Base-by-base conservation (phyloP, 176 grass and related monocot species). In the Carex littledalei region DNA sequence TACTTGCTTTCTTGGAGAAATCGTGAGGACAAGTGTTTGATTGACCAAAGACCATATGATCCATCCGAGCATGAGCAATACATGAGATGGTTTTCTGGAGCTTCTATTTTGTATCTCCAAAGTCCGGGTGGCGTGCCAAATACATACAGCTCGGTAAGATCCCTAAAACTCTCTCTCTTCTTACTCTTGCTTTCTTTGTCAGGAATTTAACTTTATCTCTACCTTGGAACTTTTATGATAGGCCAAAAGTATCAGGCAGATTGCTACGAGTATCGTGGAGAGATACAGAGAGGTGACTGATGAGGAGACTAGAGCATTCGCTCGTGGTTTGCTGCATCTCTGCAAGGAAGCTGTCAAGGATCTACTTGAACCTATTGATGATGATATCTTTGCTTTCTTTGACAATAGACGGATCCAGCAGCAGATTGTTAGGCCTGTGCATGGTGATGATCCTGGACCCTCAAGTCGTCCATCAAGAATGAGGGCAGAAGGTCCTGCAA, bases 81-180 rank as follows among this genome's bases (percentile, higher is more conserved):
- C 65, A 72, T 91, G 84, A 63, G 39, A n/a, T 93, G 91, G 91
- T 91, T 90, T 82, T 91, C 89, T 5, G 84, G 84, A 56, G 91
- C 67, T 72, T 88, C 91, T 2, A 24, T 26, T 50, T 76, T 76
- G 71, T 52, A 52, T 76, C 71, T 76, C 72, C 39, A 74, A 47
- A 74, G 70, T n/a, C 70, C 18, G 11, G 70, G 70, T 50, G 70
- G 70, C 49, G 18, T 52, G 3, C 72, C 72, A 15, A 54, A 76
- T 53, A 76, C 72, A 53, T 54, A 31, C 41, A 76, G 72, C 72
- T 29, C 72, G 72, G 72, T 76, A 53, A 76, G 47, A 54, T 29
- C 21, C 20, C 45, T 15, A 76, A 29, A 24, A 21, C 6, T 76
- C 49, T 53, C 21, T 16, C 10, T 12, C 43, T 50, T 50, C 47